Conservation (phyloP, 306 rosid genomes). For the Cucurbita maxima region DNA sequence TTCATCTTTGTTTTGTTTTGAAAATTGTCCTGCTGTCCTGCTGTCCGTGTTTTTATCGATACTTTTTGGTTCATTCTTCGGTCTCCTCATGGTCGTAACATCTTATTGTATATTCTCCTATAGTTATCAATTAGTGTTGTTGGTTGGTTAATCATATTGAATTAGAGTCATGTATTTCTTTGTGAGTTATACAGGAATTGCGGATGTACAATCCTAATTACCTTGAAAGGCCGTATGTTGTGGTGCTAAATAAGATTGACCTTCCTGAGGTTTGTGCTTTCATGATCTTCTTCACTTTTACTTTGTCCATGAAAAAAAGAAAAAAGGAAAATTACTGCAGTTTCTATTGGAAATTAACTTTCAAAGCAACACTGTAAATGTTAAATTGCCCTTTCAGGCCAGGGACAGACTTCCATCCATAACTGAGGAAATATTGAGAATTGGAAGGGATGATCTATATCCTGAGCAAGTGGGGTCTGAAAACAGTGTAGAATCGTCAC, state of each 20-base stretch:
- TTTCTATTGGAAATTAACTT: not conserved
- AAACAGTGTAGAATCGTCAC: slow-evolving; percentile 13
- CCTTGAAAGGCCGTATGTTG: slow-evolving; percentile 81
- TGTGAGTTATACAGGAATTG: slow-evolving; percentile 52
- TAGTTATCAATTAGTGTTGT: not conserved
- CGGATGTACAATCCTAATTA: slow-evolving; percentile 92
- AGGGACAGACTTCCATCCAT: slow-evolving; percentile 41
- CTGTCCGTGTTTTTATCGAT: not conserved
- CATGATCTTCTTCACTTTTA: not conserved
- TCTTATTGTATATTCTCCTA: not conserved
- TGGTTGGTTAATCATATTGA: not conserved
- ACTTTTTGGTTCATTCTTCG: not conserved
- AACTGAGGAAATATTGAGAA: slow-evolving; percentile 51
- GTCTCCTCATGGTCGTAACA: not conserved
- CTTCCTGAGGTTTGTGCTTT: slow-evolving; percentile 58
- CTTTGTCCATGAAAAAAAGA: not conserved
- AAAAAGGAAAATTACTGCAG: not conserved
- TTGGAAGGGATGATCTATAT: slow-evolving; percentile 33
- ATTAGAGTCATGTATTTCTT: not conserved
- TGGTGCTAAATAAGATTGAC: slow-evolving; percentile 89
- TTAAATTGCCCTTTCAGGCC: slow-evolving; percentile 30
- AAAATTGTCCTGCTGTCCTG: not conserved
- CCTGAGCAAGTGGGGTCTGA: slow-evolving; percentile 23
- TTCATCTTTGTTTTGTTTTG: not conserved
- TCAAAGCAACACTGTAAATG: not conserved